Evolutionary conservation across 257 asterid genomes (phyloP).

Genomic region (Penstemon barbatus): DNA sequence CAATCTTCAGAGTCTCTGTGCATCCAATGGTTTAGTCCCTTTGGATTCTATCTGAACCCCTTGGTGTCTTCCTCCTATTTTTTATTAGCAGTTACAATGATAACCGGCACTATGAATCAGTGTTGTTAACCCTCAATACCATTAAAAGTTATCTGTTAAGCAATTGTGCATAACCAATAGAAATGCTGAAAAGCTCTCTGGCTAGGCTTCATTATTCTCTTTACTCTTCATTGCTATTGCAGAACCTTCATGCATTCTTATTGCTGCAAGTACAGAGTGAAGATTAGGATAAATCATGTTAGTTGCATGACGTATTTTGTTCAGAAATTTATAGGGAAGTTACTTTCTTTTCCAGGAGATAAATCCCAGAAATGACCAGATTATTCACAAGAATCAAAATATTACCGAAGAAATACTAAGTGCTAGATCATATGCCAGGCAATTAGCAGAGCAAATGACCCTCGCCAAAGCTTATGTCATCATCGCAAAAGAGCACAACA

Average conservation of each 20-base stretch:
- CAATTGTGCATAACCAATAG: neutral
- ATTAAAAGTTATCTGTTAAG: neutral
- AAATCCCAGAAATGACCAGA: slow-evolving; percentile 44
- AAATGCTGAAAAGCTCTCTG: neutral
- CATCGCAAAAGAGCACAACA: slow-evolving; percentile 78
- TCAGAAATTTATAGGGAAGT: neutral
- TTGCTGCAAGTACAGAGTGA: too few species aligned
- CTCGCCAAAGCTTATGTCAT: slow-evolving; percentile 88
- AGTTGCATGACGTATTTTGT: neutral
- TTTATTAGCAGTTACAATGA: slow-evolving; percentile 3
- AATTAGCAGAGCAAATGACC: slow-evolving; percentile 81
- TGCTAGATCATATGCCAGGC: slow-evolving; percentile 76
- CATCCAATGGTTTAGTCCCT: neutral
- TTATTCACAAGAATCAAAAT: slow-evolving; percentile 48
- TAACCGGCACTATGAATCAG: slow-evolving; percentile 16
- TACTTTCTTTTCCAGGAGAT: slow-evolving; percentile 53
- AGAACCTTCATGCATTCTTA: neutral
- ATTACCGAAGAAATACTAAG: slow-evolving; percentile 57
- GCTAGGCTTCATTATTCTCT: neutral
- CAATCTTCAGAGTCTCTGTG: neutral
- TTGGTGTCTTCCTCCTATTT: slow-evolving; percentile 8
- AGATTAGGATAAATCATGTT: neutral
- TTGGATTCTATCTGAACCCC: neutral
- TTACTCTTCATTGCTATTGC: neutral
- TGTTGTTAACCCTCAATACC: neutral